Evolutionary conservation across 1,139 yeast species (phyloP), one percentile per base, ranked within the genome.

Genomic region (Yamadazyma blattariae): DNA sequence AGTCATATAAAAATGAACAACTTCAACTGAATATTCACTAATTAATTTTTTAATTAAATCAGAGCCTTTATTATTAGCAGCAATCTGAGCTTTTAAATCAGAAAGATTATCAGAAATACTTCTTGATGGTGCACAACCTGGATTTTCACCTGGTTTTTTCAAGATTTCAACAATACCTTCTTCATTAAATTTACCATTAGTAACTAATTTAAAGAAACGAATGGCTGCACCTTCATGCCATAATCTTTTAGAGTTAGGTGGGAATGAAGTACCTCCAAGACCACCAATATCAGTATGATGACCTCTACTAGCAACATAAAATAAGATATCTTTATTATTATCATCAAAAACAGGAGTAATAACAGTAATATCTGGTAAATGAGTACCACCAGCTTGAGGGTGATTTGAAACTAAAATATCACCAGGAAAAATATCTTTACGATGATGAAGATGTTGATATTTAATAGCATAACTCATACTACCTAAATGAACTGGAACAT

Each of bases 401-500:
- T 84, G 92, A 50, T 84, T 84, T 2, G 88, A 77, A 6, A 82
- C 82, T 20, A 84, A 56, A 2, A 84, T 89, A 59, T 84, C 92
- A 21, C 94, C 94, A 7, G 74, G 78, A 34, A 72, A 60, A 40
- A 77, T 53, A 30, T 74, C 61, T 10, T 76, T 82, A 37, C 71
- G 60, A 90, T 90, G 83, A 18, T 74, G 40, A 30, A 76, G 66
- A 27, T 74, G 74, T 53, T 83, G 90, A 11, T 76, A 80, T 34
- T 74, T 71, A 8, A 83, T 84, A 20, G 88, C 86, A 32, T 84
- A 79, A 0, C 89, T 81, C 95, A 85, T 85, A 2, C 94, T 84
- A 2, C 95, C 94, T 40, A 85, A 61, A 52, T 85, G 95, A 25
- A 84, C 89, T 0, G 95, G 95, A 34, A 85, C 84, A 56, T 85